phyloP scores from a whole-genome alignment of 306 rosid species.

The Vigna mungo region DNA sequence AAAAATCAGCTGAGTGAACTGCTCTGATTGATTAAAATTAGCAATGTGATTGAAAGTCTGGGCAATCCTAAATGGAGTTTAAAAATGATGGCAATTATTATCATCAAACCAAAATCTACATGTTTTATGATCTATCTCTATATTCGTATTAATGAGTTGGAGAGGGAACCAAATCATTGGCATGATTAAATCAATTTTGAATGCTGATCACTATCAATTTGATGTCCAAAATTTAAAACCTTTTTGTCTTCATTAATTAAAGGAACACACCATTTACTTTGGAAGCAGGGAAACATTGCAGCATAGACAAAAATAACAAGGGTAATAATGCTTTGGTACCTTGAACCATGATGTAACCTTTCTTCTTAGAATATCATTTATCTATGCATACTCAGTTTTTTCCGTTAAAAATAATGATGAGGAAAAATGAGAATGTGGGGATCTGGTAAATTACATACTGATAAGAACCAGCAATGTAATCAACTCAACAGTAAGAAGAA shows the following conservation, averaged over 20 bases:
- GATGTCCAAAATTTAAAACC: neutral
- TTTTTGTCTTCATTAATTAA: neutral
- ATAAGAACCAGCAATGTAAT: no score
- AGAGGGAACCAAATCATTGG: neutral
- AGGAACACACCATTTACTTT: neutral
- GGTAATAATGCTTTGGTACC: neutral
- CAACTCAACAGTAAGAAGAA: no score
- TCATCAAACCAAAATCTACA: neutral
- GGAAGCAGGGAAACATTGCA: neutral
- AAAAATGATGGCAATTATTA: neutral
- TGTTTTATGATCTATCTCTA: slow-evolving; percentile 8
- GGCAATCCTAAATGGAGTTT: slow-evolving; percentile 1
- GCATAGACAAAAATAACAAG: neutral
- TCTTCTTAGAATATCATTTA: slow-evolving; percentile 6
- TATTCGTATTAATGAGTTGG: neutral
- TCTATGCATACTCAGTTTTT: neutral
- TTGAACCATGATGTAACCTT: neutral
- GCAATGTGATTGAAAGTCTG: neutral
- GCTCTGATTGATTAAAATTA: neutral
- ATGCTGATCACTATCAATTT: neutral
- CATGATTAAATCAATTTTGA: slow-evolving; percentile 7
- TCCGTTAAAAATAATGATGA: neutral
- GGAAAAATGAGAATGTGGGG: neutral
- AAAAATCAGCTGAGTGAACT: neutral
- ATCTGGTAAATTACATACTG: neutral